phyloP scores from a whole-genome alignment of 2,329 filamentous ascomycete genomes.

The Sporothrix brasiliensis region DNA sequence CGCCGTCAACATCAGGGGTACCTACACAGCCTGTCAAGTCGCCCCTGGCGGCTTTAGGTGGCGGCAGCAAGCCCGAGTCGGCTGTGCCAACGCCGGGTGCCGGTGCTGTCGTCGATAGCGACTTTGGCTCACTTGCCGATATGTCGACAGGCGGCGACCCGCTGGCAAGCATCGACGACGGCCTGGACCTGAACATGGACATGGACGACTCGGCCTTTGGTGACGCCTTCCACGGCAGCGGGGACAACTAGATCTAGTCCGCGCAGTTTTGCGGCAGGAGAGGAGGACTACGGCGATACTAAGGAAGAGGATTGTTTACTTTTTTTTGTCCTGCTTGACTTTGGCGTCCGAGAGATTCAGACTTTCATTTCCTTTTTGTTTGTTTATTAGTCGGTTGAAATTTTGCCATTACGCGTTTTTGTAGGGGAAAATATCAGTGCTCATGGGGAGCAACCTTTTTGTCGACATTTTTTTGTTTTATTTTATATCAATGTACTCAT shows the following conservation, averaged over 20 bases:
- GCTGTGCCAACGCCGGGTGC: conserved; percentile 50
- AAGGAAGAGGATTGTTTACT: neutral
- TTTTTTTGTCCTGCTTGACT: conserved; percentile 14
- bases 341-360: conserved; percentile 24
- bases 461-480: neutral
- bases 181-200: conserved; percentile 67
- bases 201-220: conserved; percentile 82
- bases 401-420: neutral
- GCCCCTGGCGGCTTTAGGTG: conserved; percentile 8
- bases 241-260: conserved; percentile 34
- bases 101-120: conserved; percentile 47
- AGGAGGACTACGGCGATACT: too few relatives aligned
- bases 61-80: conserved; percentile 46
- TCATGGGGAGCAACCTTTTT: conserved; percentile 8
- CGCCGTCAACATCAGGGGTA: neutral
- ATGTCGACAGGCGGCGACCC: conserved; percentile 71
- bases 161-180: conserved; percentile 67
- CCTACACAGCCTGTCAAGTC: conserved; percentile 11
- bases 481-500: conserved; percentile 17
- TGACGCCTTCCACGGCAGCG: conserved; percentile 72
- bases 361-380: neutral
- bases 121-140: conserved; percentile 66
- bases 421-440: conserved; percentile 13
- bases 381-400: neutral
- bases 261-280: neutral